phyloP scores from a whole-genome alignment of 495 filamentous ascomycete species.

The Tricharina praecox region DNA sequence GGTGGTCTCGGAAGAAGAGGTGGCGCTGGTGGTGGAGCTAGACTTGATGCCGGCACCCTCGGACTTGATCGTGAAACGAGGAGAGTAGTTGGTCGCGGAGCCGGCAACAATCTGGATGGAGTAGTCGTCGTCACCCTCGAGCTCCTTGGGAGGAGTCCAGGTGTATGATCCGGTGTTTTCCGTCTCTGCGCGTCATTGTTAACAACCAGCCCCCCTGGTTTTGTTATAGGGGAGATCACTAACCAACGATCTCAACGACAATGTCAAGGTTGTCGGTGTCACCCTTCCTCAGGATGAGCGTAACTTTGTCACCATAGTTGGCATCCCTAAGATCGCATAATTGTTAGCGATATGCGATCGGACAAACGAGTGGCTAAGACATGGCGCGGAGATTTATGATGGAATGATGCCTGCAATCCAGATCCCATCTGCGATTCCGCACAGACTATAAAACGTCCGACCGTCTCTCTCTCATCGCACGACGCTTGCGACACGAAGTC shows the following conservation, averaged over 20 bases:
- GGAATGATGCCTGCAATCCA: no score
- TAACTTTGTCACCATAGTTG: slow-evolving; percentile 35
- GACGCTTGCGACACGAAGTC: no score
- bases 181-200: no score
- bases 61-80: slow-evolving; percentile 39
- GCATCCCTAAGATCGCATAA: slow-evolving; percentile 26
- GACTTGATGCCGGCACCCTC: slow-evolving; percentile 28
- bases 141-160: slow-evolving; percentile 34
- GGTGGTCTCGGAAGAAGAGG: slow-evolving; percentile 8
- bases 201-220: no score
- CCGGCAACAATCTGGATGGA: slow-evolving; percentile 42
- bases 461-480: not conserved
- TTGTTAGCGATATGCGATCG: not conserved
- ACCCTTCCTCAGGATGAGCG: slow-evolving; percentile 39
- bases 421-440: no score
- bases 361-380: no score
- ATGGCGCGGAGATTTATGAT: no score
- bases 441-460: not conserved
- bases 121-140: slow-evolving; percentile 36
- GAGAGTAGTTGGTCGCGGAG: slow-evolving; percentile 40
- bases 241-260: slow-evolving; percentile 38
- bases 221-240: slow-evolving; percentile 23
- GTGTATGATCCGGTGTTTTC: slow-evolving; percentile 43
- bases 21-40: slow-evolving; percentile 17
- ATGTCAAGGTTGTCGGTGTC: slow-evolving; percentile 29